A percentile compares a stretch with the other conserved stretches of the same genome.
These are phyloP conservation scores for Dictyostelium capitatum DNA, from an alignment of 78 protist genomes.

Conservation along the genomic window DNA sequence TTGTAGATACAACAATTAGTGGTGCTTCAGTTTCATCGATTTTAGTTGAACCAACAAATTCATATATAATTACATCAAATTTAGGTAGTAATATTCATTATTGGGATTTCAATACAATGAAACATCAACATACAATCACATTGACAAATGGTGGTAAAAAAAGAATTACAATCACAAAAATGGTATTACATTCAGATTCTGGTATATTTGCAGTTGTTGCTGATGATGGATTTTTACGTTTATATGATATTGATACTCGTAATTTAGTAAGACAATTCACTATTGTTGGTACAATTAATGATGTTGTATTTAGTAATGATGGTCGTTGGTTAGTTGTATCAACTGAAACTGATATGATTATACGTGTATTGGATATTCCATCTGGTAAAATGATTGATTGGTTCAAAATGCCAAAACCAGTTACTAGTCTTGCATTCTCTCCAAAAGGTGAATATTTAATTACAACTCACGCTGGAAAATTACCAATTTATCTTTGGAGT, in stretches of 20 bases:
- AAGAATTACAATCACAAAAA: not conserved
- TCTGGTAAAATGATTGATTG: slow-evolving; percentile 81
- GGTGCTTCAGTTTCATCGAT: slow-evolving; percentile 16
- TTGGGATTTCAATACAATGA: slow-evolving; percentile 42
- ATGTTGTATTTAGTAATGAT: slow-evolving; percentile 46
- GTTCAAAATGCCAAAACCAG: slow-evolving; percentile 59
- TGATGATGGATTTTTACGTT: slow-evolving; percentile 65
- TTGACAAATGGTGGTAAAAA: not conserved
- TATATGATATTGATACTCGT: slow-evolving; percentile 59
- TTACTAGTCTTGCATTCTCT: slow-evolving; percentile 52
- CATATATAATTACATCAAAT: slow-evolving; percentile 10
- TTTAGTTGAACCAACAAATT: slow-evolving; percentile 44
- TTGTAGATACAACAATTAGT: not conserved
- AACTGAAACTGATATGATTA: slow-evolving; percentile 15
- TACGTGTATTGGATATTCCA: slow-evolving; percentile 82
- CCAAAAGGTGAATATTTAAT: slow-evolving; percentile 70
- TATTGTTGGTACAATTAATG: slow-evolving; percentile 38
- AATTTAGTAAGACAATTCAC: slow-evolving; percentile 65
- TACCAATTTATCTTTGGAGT: slow-evolving; percentile 75
- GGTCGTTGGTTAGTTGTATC: slow-evolving; percentile 66
- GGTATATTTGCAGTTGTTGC: slow-evolving; percentile 65
- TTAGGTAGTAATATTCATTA: slow-evolving; percentile 29
- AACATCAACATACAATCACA: not conserved
- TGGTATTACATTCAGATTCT: slow-evolving; percentile 51
- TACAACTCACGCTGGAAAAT: slow-evolving; percentile 72